Evolutionary conservation across 2,329 filamentous ascomycete genomes (phyloP).

Genomic region (Trichoderma atrobrunneum): DNA sequence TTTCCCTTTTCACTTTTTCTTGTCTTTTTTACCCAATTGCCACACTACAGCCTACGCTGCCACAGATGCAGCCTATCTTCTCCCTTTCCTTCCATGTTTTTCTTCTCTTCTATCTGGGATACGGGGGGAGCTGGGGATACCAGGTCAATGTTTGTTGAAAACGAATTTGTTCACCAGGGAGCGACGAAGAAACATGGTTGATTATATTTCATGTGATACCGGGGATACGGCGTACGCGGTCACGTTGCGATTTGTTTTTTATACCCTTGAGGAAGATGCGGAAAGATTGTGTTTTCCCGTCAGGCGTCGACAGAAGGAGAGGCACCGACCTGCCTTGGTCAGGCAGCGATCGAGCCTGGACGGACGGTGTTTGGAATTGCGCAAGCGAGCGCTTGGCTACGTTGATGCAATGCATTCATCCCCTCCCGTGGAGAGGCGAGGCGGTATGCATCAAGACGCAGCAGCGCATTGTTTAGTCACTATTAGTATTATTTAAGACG

Average conservation of each 20-base stretch:
- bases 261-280: background rate
- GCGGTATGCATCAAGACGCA: conserved; percentile 15
- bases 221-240: background rate
- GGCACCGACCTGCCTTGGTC: background rate
- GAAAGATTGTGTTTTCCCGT: background rate
- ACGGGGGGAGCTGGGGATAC: background rate
- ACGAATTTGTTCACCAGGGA: background rate
- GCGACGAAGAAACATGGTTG: background rate
- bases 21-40: background rate
- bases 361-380: background rate
- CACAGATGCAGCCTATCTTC: background rate
- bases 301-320: conserved; percentile 11
- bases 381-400: background rate
- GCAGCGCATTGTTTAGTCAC: background rate
- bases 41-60: background rate
- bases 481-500: conserved; percentile 18
- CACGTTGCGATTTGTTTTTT: background rate
- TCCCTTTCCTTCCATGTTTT: background rate
- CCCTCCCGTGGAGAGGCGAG: background rate
- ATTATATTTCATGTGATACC: background rate
- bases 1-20: background rate
- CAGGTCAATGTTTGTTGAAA: conserved; percentile 2
- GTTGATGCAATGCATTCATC: conserved; percentile 10
- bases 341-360: background rate
- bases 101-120: background rate